Evolutionary conservation across 192 early-diverging fungal species (phyloP), one percentile per base, ranked within the genome.

Genomic region (Linnemannia exigua): DNA sequence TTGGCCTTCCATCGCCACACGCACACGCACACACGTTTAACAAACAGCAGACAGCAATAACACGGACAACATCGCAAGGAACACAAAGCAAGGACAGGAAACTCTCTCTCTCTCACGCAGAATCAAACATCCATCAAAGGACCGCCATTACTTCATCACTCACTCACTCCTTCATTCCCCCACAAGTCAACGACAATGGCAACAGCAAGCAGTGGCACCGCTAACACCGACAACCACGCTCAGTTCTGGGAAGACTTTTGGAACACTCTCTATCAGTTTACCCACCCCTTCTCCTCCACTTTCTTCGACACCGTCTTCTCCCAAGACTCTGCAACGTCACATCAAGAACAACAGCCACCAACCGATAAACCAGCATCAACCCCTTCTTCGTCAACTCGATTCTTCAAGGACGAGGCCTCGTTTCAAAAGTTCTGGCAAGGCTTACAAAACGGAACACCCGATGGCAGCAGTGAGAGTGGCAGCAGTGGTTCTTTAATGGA

Each of bases 191-290:
- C 0, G 14, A 5, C 52, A 31, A 75, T 76, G 75, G 46, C 75
- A 68, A 41, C 75, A 67, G 16, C 25, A 68, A 20, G 61, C 48
- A 51, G 31, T 51, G 38, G 68, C 68, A 11, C 41, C 20, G 35
- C 31, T 46, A 19, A 9, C 54, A 25, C 11, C 14, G 11, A 25
- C 58, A 63, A 46, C 5, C 41, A 70, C 31, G 61, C 84, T 2
- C 84, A 76, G 33, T 86, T 86, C 84, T 86, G 84, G 84, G 38
- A 61, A n/a, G 84, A 86, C 75, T 86, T 86, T 68, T 86, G 84
- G 84, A 76, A 86, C 67, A 86, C 84, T 12, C 69, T 86, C 48
- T 77, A 86, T 63, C 84, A 86, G 35, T 86, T 86, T 70, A 80
- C 78, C 14, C 84, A 86, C 67, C 84, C 84, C 5, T 86, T 86